A percentile compares a stretch with the other conserved stretches of the same genome.
Evolutionary conservation across 2,329 filamentous ascomycete genomes (phyloP).

Genomic region (Trichoderma sp.): DNA sequence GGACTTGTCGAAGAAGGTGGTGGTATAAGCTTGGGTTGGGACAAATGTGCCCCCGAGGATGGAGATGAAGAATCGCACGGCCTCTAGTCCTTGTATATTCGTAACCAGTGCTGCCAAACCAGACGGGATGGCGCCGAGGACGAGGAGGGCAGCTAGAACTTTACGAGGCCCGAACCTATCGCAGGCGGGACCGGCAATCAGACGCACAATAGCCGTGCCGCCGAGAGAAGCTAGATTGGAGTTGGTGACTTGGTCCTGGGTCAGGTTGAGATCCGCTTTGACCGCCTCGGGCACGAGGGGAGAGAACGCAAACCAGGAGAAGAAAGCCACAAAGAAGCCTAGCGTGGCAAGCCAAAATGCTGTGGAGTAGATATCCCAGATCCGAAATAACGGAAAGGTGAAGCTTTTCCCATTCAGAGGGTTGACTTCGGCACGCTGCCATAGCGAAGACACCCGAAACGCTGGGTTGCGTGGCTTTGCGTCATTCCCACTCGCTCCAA

Average conservation of each 20-base stretch:
- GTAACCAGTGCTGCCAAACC: constrained; percentile 78
- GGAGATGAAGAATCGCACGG: constrained; percentile 77
- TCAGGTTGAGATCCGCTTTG: constrained; percentile 74
- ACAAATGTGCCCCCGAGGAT: constrained; percentile 79
- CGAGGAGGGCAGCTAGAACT: constrained; percentile 77
- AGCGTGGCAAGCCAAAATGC: constrained; percentile 13
- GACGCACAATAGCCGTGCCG: constrained; percentile 71
- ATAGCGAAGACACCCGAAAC: constrained; percentile 2
- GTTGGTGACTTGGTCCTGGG: constrained; percentile 73
- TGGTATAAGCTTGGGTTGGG: constrained; percentile 90
- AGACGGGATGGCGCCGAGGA: constrained; percentile 77
- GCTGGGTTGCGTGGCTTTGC: background rate
- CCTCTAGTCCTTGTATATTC: constrained; percentile 63
- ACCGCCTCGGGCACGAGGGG: constrained; percentile 79
- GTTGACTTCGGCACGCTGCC: constrained; percentile 10
- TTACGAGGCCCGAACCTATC: constrained; percentile 79
- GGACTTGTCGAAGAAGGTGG: constrained; percentile 91
- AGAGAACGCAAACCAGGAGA: constrained; percentile 73
- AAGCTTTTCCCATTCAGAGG: constrained; percentile 16
- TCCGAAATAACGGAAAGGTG: constrained; percentile 4
- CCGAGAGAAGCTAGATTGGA: constrained; percentile 85
- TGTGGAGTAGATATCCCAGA: background rate
- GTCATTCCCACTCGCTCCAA: background rate
- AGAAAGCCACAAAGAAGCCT: constrained; percentile 14
- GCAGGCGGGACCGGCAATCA: constrained; percentile 80